Conservation (phyloP, 192 early-diverging fungal species). For the Pilaira anomala region DNA sequence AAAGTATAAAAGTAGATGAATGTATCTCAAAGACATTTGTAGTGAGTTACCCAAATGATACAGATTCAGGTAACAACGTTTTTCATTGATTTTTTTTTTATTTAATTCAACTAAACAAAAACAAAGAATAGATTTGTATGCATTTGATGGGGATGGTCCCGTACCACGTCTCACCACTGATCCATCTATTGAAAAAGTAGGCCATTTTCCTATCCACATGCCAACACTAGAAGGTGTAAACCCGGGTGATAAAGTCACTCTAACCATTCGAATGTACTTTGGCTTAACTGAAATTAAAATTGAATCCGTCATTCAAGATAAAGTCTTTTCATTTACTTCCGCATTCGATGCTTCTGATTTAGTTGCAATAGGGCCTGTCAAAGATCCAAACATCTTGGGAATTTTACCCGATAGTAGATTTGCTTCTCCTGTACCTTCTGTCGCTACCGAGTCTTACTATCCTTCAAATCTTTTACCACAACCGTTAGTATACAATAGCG, state of each 20-base stretch:
- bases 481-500: no score
- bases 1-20: slow-evolving; percentile 42
- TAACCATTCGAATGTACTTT: slow-evolving; percentile 48
- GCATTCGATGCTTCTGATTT: slow-evolving; percentile 33
- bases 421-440: no score
- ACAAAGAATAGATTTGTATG: slow-evolving; percentile 37
- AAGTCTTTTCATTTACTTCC: slow-evolving; percentile 42
- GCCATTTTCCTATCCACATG: slow-evolving; percentile 41
- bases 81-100: no score
- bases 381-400: no score
- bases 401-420: no score
- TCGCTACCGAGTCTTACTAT: no score
- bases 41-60: slow-evolving; percentile 34
- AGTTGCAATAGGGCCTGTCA: no score
- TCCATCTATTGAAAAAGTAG: slow-evolving; percentile 31
- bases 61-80: slow-evolving; percentile 31
- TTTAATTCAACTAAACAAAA: no score
- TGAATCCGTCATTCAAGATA: slow-evolving; percentile 38
- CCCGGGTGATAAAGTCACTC: slow-evolving; percentile 48
- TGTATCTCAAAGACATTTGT: slow-evolving; percentile 46
- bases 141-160: slow-evolving; percentile 36
- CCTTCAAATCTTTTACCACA: no score
- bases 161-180: slow-evolving; percentile 37
- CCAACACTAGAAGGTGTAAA: slow-evolving; percentile 34
- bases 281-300: slow-evolving; percentile 51